These are phyloP conservation scores for Rostrohypoxylon terebratum DNA, from an alignment of 495 filamentous ascomycete genomes.

Conservation along the genomic window DNA sequence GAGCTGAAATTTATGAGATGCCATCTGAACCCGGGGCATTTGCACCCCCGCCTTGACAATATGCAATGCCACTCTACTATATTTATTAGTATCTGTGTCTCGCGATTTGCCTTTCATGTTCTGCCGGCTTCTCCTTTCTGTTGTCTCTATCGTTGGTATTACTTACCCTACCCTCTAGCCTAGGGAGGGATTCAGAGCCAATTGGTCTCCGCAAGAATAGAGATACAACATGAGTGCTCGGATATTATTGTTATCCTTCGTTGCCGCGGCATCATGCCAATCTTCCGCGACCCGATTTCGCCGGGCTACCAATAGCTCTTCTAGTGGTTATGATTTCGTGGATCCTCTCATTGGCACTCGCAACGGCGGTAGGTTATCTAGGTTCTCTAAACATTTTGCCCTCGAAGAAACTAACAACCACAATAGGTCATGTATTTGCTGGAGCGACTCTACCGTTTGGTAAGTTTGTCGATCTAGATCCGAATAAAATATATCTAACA, in stretches of 20 bases:
- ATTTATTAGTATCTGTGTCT: constrained; percentile 12
- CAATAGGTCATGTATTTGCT: constrained; percentile 57
- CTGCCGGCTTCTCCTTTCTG: constrained; percentile 24
- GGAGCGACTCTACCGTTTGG: constrained; percentile 75
- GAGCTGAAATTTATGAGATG: constrained; percentile 32
- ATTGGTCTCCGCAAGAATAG: constrained; percentile 15
- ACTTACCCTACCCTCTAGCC: background rate
- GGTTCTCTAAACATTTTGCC: constrained; percentile 52
- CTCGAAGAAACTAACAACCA: constrained; percentile 11
- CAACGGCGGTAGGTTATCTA: constrained; percentile 72
- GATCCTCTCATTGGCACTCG: constrained; percentile 70
- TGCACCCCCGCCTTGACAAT: constrained; percentile 37
- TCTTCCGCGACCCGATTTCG: constrained; percentile 12
- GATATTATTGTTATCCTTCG: constrained; percentile 33
- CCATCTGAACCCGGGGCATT: constrained; percentile 35
- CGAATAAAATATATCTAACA: constrained; percentile 28
- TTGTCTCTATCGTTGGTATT: constrained; percentile 5
- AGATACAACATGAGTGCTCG: constrained; percentile 41
- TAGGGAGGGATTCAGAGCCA: background rate
- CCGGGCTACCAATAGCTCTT: constrained; percentile 23
- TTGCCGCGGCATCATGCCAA: constrained; percentile 34
- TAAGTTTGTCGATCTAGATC: constrained; percentile 27
- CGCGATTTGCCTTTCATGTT: constrained; percentile 35
- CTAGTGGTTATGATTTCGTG: constrained; percentile 52
- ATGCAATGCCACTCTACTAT: constrained; percentile 37